Percentiles rank a stretch among this genome's conserved stretches.
These are phyloP conservation scores for Blastomyces silverae DNA, from an alignment of 2,329 filamentous ascomycete genomes.

Conservation along the genomic window DNA sequence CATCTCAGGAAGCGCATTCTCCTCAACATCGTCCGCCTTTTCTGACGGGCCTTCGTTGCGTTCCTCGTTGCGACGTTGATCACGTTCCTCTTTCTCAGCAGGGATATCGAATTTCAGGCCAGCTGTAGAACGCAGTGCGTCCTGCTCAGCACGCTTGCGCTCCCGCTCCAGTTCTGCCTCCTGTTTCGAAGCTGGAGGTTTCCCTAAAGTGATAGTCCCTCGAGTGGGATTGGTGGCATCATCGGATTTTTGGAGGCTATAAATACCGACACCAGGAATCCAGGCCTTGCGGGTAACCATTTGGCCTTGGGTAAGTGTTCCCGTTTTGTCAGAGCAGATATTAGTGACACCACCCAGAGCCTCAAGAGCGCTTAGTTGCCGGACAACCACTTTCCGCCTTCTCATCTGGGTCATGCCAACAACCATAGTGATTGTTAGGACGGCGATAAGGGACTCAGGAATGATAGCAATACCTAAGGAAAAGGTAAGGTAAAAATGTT, in stretches of 20 bases:
- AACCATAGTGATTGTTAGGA: slow-evolving; percentile 56
- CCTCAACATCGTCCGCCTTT: slow-evolving; percentile 20
- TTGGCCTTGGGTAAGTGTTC: slow-evolving; percentile 50
- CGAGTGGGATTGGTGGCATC: slow-evolving; percentile 52
- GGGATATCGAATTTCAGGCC: slow-evolving; percentile 59
- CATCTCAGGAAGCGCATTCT: slow-evolving; percentile 32
- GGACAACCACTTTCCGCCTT: slow-evolving; percentile 48
- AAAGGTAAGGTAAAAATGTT: slow-evolving; percentile 21
- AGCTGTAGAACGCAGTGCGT: slow-evolving; percentile 54
- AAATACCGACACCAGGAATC: slow-evolving; percentile 49
- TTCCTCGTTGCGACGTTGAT: slow-evolving; percentile 27
- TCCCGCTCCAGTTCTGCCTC: slow-evolving; percentile 29
- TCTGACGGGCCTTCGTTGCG: slow-evolving; percentile 24
- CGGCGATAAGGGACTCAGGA: slow-evolving; percentile 57
- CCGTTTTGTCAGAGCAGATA: slow-evolving; percentile 54
- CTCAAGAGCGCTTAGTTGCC: slow-evolving; percentile 50
- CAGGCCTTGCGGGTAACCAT: slow-evolving; percentile 56
- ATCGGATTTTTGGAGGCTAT: slow-evolving; percentile 48
- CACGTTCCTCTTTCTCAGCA: slow-evolving; percentile 39
- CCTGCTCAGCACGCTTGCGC: slow-evolving; percentile 45
- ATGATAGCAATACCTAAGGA: slow-evolving; percentile 50
- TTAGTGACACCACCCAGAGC: slow-evolving; percentile 53
- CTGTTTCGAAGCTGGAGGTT: slow-evolving; percentile 28
- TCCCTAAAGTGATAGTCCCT: slow-evolving; percentile 40
- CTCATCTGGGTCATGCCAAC: slow-evolving; percentile 51